Percentiles rank a stretch among this genome's conserved stretches.
These are phyloP conservation scores for Auricularia auricula-judae DNA, from an alignment of 768 basidiomycete genomes.

Conservation along the genomic window DNA sequence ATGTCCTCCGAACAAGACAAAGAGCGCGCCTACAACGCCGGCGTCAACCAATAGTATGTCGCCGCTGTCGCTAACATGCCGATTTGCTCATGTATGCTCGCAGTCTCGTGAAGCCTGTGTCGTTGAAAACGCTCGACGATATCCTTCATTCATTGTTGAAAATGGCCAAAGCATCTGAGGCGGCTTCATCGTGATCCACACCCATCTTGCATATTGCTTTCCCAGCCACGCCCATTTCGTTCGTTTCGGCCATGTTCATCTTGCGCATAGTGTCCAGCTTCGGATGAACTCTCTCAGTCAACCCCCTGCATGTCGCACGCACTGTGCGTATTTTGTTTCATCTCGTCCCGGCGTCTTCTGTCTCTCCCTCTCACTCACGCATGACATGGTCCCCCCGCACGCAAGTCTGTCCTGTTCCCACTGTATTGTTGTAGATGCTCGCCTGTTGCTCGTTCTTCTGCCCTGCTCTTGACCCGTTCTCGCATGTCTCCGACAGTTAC, in stretches of 20 bases:
- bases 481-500: too few species aligned
- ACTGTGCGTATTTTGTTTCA: background rate
- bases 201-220: too few species aligned
- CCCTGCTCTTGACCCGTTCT: too few species aligned
- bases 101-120: slow-evolving; percentile 90
- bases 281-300: background rate
- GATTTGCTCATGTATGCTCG: background rate
- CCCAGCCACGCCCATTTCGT: too few species aligned
- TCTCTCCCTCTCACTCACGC: background rate
- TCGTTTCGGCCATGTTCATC: too few species aligned
- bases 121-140: slow-evolving; percentile 81
- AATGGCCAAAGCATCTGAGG: too few species aligned
- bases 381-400: too few species aligned
- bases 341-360: background rate
- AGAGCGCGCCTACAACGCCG: slow-evolving; percentile 79
- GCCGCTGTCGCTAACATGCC: background rate
- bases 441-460: too few species aligned
- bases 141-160: slow-evolving; percentile 39
- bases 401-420: too few species aligned
- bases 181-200: too few species aligned
- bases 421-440: too few species aligned
- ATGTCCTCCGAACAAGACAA: slow-evolving; percentile 93
- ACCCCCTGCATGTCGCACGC: background rate
- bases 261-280: background rate
- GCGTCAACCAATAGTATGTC: slow-evolving; percentile 93